Evolutionary conservation across 208 protist genomes (phyloP), one percentile per base, ranked within the genome.

Genomic region (Balamuthia mandrillaris): DNA sequence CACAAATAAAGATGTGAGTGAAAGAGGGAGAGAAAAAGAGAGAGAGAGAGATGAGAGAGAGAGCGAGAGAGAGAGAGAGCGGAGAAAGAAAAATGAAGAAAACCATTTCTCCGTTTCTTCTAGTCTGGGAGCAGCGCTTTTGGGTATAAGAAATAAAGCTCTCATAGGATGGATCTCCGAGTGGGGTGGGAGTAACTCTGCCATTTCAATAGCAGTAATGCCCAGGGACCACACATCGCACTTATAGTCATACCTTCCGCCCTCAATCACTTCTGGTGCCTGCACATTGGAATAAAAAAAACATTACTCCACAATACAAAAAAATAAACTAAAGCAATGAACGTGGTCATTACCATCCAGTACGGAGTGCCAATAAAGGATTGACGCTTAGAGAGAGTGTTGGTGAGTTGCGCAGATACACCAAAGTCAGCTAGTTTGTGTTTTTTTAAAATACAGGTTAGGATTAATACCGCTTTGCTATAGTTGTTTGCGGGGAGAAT

Each of bases 161-260:
- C 65, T 14, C 65, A 75, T 75, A 12, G 65, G 65, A 47, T 75
- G 65, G 7, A 75, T 47, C 33, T 96, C 95, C 14, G 92, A 81
- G 83, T 88, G 79, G 2, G 94, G 94, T 54, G 94, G 92, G 29
- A 81, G 44, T 35, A 86, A 82, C 70, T 95, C 87, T 27, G 91
- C 91, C 86, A 96, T 86, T 44, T 96, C 94, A 35, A 96, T 95
- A 2, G 90, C 89, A 10, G 94, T 95, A 31, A 96, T 96, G 58
- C 94, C 94, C 0, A 96, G 63, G 2, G 93, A 93, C 95, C 95
- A 96, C 16, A 96, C 93, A 86, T 96, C 95, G 14, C 65, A 84
- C 33, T 83, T 83, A 24, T 24, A 54, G 82, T 91, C 88, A 35
- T 90, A 91, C 29, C 51, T 49, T 52, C 56, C 33, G 33, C 88